A percentile compares a stretch with the other conserved stretches of the same genome.
Conservation (phyloP, 306 rosid species). For the Betula pendula region DNA sequence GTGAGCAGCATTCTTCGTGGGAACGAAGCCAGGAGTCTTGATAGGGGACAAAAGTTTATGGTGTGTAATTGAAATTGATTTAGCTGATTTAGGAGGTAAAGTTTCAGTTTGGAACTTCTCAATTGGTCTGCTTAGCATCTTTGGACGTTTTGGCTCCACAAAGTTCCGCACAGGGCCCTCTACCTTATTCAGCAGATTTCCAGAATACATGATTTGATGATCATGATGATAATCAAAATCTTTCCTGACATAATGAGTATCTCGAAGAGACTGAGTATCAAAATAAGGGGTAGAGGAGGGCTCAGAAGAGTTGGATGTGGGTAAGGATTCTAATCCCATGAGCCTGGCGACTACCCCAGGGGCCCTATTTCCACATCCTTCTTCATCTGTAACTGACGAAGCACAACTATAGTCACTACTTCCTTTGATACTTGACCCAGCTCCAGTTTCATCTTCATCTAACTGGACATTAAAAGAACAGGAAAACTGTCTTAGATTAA, state of each 20-base stretch:
- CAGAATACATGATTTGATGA: conserved; percentile 54
- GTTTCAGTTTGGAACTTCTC: conserved; percentile 94
- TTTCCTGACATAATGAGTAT: conserved; percentile 46
- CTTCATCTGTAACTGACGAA: conserved; percentile 91
- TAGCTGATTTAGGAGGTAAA: conserved; percentile 90
- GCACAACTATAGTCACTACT: conserved; percentile 77
- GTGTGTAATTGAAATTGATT: conserved; percentile 87
- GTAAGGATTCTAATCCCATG: conserved; percentile 92
- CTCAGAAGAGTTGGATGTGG: conserved; percentile 61
- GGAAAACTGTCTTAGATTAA: conserved; percentile 8
- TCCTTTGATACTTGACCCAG: conserved; percentile 49
- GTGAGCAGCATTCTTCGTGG: conserved; percentile 76
- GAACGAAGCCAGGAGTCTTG: conserved; percentile 72
- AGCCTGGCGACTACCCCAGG: conserved; percentile 91
- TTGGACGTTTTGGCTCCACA: conserved; percentile 57
- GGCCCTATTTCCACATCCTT: conserved; percentile 58
- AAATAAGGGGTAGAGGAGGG: conserved; percentile 61
- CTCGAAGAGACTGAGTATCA: conserved; percentile 72
- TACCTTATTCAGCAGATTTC: conserved; percentile 48
- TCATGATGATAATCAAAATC: conserved; percentile 50
- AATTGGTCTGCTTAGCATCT: conserved; percentile 56
- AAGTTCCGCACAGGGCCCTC: conserved; percentile 49
- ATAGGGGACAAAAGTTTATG: conserved; percentile 93
- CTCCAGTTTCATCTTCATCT: conserved; percentile 60
- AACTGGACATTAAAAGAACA: conserved; percentile 38